These are phyloP conservation scores for Glomus cerebriforme DNA, from an alignment of 192 early-diverging fungal genomes.

Conservation along the genomic window DNA sequence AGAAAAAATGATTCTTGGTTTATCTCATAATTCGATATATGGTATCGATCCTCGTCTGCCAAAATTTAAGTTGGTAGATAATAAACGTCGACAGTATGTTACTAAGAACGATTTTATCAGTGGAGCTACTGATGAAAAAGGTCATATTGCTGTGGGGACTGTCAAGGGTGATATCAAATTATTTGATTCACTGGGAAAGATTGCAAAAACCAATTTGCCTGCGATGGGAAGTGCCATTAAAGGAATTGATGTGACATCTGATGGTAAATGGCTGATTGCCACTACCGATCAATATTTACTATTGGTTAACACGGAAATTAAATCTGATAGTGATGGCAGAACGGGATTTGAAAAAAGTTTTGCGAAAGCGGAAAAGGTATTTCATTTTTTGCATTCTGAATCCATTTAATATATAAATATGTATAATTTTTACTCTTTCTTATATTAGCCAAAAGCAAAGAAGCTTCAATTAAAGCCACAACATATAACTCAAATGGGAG, in stretches of 20 bases:
- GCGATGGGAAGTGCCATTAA: conserved; percentile 85
- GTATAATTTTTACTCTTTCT: not conserved
- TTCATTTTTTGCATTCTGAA: not conserved
- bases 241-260: conserved; percentile 86
- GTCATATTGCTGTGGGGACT: conserved; percentile 80
- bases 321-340: conserved; percentile 48
- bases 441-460: conserved; percentile 52
- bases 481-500: conserved; percentile 86
- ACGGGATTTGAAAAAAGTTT: conserved; percentile 73
- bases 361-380: conserved; percentile 64
- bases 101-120: conserved; percentile 71
- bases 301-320: conserved; percentile 72
- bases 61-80: conserved; percentile 70
- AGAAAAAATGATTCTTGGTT: conserved; percentile 77
- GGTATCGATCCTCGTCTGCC: conserved; percentile 84
- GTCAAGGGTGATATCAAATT: conserved; percentile 89
- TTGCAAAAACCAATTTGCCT: conserved; percentile 87
- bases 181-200: conserved; percentile 74
- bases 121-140: conserved; percentile 74
- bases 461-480: conserved; percentile 84
- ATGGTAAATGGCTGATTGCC: conserved; percentile 84
- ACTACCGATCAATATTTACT: conserved; percentile 87
- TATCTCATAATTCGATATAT: conserved; percentile 83
- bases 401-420: not conserved
- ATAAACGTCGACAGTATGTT: conserved; percentile 69